Evolutionary conservation across 306 rosid species (phyloP).

Genomic region (Benincasa hispida): DNA sequence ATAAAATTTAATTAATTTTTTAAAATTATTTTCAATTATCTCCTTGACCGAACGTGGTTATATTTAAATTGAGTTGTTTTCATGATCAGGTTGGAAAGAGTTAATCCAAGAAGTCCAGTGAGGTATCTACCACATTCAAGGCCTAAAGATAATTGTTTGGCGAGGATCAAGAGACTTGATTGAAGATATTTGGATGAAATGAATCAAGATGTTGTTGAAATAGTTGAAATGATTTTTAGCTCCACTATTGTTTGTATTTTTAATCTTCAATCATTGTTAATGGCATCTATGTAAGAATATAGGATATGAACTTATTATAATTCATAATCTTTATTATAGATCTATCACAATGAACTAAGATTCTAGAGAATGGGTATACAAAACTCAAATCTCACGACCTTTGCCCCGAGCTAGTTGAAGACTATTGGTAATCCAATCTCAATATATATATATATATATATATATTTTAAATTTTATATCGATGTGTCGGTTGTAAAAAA

Average conservation of each 20-base stretch:
- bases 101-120: conserved; percentile 36
- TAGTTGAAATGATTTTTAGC: background rate
- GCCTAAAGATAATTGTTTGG: conserved; percentile 69
- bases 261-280: background rate
- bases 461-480: too few relatives aligned
- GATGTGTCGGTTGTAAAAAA: too few relatives aligned
- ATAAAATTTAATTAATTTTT: background rate
- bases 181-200: background rate
- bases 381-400: too few relatives aligned
- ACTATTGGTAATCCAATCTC: too few relatives aligned
- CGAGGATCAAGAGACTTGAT: conserved; percentile 25
- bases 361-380: too few relatives aligned
- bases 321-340: too few relatives aligned
- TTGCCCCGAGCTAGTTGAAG: too few relatives aligned
- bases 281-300: background rate
- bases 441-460: too few relatives aligned
- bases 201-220: background rate
- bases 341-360: too few relatives aligned
- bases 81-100: conserved; percentile 40
- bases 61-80: too few relatives aligned
- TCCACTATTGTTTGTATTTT: background rate
- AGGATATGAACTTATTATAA: too few relatives aligned
- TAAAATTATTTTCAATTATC: background rate
- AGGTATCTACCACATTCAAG: conserved; percentile 66
- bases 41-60: too few relatives aligned